Evolutionary conservation across 2,329 filamentous ascomycete genomes (phyloP).

Genomic region (Diaporthe helianthi): DNA sequence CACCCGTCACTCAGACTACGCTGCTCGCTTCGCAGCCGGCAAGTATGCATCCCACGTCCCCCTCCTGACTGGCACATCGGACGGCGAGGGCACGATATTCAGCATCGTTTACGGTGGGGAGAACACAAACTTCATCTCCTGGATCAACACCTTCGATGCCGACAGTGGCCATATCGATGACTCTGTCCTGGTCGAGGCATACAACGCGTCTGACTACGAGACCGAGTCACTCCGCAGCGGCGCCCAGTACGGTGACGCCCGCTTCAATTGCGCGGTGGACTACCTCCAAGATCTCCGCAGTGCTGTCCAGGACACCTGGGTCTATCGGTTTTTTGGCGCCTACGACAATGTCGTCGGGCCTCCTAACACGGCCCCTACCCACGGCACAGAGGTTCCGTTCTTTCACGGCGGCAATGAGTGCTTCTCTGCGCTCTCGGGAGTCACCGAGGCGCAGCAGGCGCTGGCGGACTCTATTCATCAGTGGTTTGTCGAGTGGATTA

Average conservation of each 20-base stretch:
- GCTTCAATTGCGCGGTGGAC: slow-evolving; percentile 52
- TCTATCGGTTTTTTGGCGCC: slow-evolving; percentile 51
- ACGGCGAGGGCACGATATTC: slow-evolving; percentile 48
- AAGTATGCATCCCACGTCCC: slow-evolving; percentile 46
- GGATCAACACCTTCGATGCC: slow-evolving; percentile 48
- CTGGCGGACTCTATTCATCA: slow-evolving; percentile 50
- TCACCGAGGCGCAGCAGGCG: slow-evolving; percentile 48
- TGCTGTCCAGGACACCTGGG: slow-evolving; percentile 48
- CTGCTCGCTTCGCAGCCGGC: slow-evolving; percentile 38
- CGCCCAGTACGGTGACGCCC: slow-evolving; percentile 52
- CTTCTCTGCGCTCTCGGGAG: slow-evolving; percentile 43
- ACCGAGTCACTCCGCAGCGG: slow-evolving; percentile 50
- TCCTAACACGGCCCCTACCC: slow-evolving; percentile 46
- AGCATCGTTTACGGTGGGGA: slow-evolving; percentile 45
- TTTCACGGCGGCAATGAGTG: slow-evolving; percentile 54
- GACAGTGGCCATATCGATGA: slow-evolving; percentile 49
- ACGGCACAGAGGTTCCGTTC: slow-evolving; percentile 52
- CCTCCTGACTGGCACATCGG: slow-evolving; percentile 45
- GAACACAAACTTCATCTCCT: slow-evolving; percentile 42
- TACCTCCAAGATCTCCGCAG: slow-evolving; percentile 50
- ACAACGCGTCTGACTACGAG: slow-evolving; percentile 45
- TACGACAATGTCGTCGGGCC: slow-evolving; percentile 48
- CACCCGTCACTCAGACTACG: slow-evolving; percentile 45
- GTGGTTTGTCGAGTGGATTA: slow-evolving; percentile 54
- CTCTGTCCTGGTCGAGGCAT: slow-evolving; percentile 42